phyloP scores from a whole-genome alignment of 2,329 filamentous ascomycete genomes.

The Penicillium nordicum region DNA sequence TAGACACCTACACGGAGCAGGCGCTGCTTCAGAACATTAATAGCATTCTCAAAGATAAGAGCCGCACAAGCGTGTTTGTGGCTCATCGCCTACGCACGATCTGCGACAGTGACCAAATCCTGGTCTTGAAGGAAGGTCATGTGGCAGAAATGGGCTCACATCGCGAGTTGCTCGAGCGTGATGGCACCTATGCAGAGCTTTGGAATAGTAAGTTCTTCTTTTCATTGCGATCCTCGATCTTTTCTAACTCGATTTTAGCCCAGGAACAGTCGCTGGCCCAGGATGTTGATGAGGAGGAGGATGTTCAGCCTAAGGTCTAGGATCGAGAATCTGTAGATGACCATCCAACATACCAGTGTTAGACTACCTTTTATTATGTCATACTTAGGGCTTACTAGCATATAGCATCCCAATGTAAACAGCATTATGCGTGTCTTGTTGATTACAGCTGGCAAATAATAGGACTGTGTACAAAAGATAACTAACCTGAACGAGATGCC shows the following conservation, averaged over 20 bases:
- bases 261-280: constrained; percentile 57
- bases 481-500: too few species aligned
- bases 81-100: constrained; percentile 91
- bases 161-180: constrained; percentile 69
- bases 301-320: constrained; percentile 1
- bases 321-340: not conserved
- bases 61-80: constrained; percentile 87
- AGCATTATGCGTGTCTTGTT: too few species aligned
- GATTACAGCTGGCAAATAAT: not conserved
- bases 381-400: not conserved
- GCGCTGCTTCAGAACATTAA: constrained; percentile 90
- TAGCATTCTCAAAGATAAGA: constrained; percentile 82
- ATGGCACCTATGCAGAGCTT: constrained; percentile 76
- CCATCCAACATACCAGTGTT: constrained; percentile 1
- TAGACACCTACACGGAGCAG: constrained; percentile 92
- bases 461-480: not conserved
- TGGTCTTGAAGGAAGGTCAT: constrained; percentile 77
- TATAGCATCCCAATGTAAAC: not conserved
- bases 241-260: constrained; percentile 39
- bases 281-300: constrained; percentile 24
- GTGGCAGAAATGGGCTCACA: constrained; percentile 92
- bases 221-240: too few species aligned
- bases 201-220: constrained; percentile 73
- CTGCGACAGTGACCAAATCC: constrained; percentile 87
- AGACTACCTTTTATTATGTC: constrained; percentile 24